These are phyloP conservation scores for Coemansia sp. DNA, from an alignment of 192 early-diverging fungal species.

Conservation along the genomic window DNA sequence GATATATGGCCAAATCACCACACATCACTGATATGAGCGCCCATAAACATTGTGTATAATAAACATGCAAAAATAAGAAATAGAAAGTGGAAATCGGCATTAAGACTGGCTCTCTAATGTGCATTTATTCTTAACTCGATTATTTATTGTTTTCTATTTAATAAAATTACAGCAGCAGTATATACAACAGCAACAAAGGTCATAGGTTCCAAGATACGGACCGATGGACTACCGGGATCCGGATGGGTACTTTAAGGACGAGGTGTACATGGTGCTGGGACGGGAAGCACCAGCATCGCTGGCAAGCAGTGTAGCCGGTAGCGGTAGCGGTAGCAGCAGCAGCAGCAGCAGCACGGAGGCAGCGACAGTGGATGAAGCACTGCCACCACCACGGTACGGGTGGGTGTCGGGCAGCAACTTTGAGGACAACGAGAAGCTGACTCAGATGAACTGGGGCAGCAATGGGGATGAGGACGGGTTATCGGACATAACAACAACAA, in stretches of 20 bases:
- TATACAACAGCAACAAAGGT: background rate
- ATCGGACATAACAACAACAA: constrained; percentile 1
- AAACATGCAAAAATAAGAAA: too few relatives aligned
- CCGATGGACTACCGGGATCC: constrained; percentile 48
- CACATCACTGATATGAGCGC: too few relatives aligned
- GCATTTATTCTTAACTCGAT: too few relatives aligned
- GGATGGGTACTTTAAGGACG: constrained; percentile 46
- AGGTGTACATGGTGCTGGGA: constrained; percentile 46
- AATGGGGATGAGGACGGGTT: background rate
- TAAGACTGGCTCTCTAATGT: too few relatives aligned
- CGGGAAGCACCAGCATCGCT: constrained; percentile 17
- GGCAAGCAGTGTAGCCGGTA: background rate
- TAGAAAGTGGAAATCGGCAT: too few relatives aligned
- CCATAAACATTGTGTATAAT: too few relatives aligned
- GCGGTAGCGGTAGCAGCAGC: background rate
- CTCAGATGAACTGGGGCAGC: background rate
- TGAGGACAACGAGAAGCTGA: constrained; percentile 2
- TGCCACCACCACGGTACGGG: constrained; percentile 20
- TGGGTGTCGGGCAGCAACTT: constrained; percentile 24
- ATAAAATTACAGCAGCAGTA: constrained; percentile 15
- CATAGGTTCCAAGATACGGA: background rate
- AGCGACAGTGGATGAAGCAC: background rate
- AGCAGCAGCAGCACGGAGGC: background rate
- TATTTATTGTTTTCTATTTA: constrained; percentile 6
- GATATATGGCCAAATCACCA: too few relatives aligned